Evolutionary conservation across 1,139 yeast genomes (phyloP).

Genomic region (Yamadazyma conglobata): DNA sequence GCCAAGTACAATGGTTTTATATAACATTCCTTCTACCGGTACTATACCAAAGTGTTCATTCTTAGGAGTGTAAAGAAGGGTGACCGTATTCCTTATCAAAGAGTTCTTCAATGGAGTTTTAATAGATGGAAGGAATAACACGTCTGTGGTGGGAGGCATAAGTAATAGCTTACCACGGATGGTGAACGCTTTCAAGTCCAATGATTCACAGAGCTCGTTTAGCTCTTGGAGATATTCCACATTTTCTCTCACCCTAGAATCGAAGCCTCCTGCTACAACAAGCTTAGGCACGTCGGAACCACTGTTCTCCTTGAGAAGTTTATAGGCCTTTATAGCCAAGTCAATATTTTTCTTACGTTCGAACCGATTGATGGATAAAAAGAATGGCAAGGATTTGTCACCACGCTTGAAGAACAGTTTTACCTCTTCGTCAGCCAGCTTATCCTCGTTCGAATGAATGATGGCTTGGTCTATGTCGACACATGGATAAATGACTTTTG

Average conservation of each 20-base stretch:
- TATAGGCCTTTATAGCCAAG: constrained; percentile 69
- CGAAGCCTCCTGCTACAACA: constrained; percentile 91
- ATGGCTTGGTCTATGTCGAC: constrained; percentile 45
- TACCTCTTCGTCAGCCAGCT: constrained; percentile 29
- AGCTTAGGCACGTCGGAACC: constrained; percentile 33
- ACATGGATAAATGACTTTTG: constrained; percentile 87
- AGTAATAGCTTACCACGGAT: constrained; percentile 42
- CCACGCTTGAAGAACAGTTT: constrained; percentile 23
- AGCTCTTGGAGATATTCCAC: constrained; percentile 67
- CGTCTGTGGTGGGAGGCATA: constrained; percentile 42
- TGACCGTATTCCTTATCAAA: constrained; percentile 53
- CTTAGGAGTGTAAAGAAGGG: constrained; percentile 83
- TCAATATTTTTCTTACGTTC: constrained; percentile 82
- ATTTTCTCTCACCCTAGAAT: constrained; percentile 70
- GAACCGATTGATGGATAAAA: constrained; percentile 81
- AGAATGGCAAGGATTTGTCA: constrained; percentile 29
- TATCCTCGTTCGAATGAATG: constrained; percentile 15
- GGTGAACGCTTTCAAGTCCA: constrained; percentile 46
- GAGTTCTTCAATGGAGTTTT: constrained; percentile 63
- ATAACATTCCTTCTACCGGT: constrained; percentile 90
- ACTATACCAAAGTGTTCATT: constrained; percentile 97
- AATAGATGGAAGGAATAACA: constrained; percentile 79
- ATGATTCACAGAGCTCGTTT: constrained; percentile 42
- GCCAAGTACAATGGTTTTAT: constrained; percentile 81
- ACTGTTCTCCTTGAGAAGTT: constrained; percentile 26